Conservation (phyloP, 1,139 yeast genomes). For the Blastobotrys illinoisensis region DNA sequence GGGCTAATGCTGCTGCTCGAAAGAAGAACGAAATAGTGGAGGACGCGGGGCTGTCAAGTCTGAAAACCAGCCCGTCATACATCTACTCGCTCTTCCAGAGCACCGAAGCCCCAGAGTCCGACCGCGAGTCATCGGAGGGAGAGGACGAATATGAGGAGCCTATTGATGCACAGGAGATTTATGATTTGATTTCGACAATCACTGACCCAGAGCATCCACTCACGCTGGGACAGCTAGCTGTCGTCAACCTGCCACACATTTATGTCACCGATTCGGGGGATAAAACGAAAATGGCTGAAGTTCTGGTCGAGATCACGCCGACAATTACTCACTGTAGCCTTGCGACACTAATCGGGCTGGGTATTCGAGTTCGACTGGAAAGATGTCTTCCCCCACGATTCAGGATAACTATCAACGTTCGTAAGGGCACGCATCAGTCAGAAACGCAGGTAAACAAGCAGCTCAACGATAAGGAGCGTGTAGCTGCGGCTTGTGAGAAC, state of each 20-base stretch:
- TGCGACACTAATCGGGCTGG: constrained; percentile 93
- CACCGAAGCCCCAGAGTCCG: constrained; percentile 10
- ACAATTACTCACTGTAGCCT: constrained; percentile 96
- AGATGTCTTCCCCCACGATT: constrained; percentile 82
- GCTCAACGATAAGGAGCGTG: constrained; percentile 93
- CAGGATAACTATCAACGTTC: constrained; percentile 71
- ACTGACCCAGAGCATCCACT: constrained; percentile 98
- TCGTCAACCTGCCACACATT: constrained; percentile 81
- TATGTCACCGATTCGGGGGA: constrained; percentile 53
- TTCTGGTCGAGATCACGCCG: constrained; percentile 83
- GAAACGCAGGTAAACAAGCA: constrained; percentile 96
- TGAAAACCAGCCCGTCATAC: constrained; percentile 9
- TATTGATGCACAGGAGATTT: constrained; percentile 72
- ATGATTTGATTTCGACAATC: constrained; percentile 73
- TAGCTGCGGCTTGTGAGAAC: constrained; percentile 98
- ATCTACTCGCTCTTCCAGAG: neutral
- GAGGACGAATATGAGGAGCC: constrained; percentile 45
- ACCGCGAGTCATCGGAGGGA: constrained; percentile 11
- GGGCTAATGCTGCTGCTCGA: constrained; percentile 34
- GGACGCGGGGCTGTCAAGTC: constrained; percentile 13
- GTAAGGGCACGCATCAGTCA: constrained; percentile 92
- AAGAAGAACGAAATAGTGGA: constrained; percentile 11
- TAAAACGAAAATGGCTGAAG: constrained; percentile 59
- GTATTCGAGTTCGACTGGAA: constrained; percentile 86
- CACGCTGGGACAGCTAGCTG: constrained; percentile 90